Conservation (phyloP, 1,139 yeast genomes). For the Nakaseomyces kungkrabaensis region DNA sequence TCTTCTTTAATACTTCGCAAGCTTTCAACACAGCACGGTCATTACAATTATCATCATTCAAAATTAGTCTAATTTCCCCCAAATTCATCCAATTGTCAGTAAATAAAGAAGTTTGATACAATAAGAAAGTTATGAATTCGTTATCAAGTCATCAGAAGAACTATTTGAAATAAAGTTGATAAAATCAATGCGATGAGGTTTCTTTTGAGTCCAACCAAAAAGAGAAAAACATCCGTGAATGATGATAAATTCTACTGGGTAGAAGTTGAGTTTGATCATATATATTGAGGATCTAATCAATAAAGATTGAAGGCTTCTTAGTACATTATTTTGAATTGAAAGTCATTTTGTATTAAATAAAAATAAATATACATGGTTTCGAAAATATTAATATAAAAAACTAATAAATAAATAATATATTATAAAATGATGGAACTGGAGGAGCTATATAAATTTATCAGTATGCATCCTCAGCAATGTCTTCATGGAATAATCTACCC, state of each 20-base stretch:
- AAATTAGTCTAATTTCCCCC: neutral
- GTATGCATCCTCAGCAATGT: conserved; percentile 67
- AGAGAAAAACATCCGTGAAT: no score
- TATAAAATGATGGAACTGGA: no score
- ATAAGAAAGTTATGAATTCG: no score
- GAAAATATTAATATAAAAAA: conserved; percentile 3
- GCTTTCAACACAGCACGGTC: neutral
- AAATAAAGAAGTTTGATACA: neutral
- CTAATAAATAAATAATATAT: neutral
- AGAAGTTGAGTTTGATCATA: no score
- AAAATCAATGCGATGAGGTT: no score
- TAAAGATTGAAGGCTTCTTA: no score
- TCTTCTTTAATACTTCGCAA: neutral
- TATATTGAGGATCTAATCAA: no score
- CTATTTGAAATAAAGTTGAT: no score
- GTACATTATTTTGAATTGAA: no score
- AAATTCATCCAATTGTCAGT: neutral
- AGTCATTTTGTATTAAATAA: neutral
- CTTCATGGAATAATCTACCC: conserved; percentile 93
- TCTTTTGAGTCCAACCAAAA: no score
- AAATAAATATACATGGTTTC: neutral
- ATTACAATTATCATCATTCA: neutral
- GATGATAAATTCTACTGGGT: no score
- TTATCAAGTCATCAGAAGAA: no score
- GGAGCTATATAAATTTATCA: conserved; percentile 4